phyloP scores from a whole-genome alignment of 306 rosid genomes.

The Fragaria nilgerrensis region DNA sequence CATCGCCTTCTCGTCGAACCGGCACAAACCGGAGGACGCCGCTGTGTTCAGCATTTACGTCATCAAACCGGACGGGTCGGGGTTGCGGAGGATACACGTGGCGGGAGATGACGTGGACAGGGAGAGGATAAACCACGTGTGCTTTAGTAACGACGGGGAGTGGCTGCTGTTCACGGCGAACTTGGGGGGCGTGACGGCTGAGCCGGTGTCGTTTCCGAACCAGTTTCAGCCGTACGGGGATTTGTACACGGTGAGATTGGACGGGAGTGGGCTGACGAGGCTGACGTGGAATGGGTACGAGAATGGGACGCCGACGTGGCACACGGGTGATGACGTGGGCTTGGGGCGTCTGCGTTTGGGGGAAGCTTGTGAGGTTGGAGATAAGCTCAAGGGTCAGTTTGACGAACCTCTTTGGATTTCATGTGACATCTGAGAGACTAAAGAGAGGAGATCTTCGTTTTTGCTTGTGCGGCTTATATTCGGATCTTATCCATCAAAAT shows the following conservation, averaged over 20 bases:
- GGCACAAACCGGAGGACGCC: constrained; percentile 42
- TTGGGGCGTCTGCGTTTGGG: constrained; percentile 19
- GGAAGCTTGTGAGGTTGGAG: constrained; percentile 22
- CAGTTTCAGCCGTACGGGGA: constrained; percentile 96
- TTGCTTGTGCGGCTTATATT: not conserved
- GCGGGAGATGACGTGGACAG: constrained; percentile 42
- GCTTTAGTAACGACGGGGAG: constrained; percentile 66
- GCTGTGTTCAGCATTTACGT: constrained; percentile 67
- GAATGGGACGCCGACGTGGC: constrained; percentile 82
- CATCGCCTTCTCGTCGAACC: constrained; percentile 80
- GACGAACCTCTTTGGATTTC: constrained; percentile 74
- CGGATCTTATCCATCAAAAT: not conserved
- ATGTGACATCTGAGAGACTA: constrained; percentile 15
- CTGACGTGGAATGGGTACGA: constrained; percentile 74
- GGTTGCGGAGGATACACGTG: constrained; percentile 54
- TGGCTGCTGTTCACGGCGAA: constrained; percentile 77
- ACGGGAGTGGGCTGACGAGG: constrained; percentile 79
- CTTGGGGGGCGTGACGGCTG: constrained; percentile 67
- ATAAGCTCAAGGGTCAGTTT: constrained; percentile 57
- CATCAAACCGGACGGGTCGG: constrained; percentile 62
- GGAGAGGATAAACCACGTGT: constrained; percentile 87
- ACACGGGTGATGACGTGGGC: constrained; percentile 27
- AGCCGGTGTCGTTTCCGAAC: constrained; percentile 72
- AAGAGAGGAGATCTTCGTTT: not conserved
- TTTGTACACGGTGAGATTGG: constrained; percentile 51